A percentile compares a stretch with the other conserved stretches of the same genome.
Conservation (phyloP, 306 rosid genomes). For the Quercus alba region DNA sequence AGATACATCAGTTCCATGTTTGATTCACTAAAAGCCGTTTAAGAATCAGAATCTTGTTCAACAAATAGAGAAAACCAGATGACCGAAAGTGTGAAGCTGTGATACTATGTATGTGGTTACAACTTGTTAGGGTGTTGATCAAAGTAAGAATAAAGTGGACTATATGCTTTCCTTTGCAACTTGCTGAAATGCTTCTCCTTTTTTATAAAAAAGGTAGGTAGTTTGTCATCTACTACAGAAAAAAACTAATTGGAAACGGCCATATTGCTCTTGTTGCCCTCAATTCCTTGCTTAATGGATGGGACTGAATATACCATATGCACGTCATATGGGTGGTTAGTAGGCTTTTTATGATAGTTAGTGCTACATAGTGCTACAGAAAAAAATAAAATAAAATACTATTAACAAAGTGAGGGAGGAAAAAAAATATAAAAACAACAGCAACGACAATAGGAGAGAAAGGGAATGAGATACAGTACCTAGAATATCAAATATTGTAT, state of each 20-base stretch:
- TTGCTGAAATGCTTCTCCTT: slow-evolving; percentile 12
- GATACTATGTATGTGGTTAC: slow-evolving; percentile 11
- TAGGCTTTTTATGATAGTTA: slow-evolving; percentile 6
- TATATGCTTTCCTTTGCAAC: slow-evolving; percentile 23
- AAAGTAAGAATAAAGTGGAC: slow-evolving; percentile 28
- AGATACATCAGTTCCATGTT: not conserved
- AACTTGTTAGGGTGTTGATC: slow-evolving; percentile 15
- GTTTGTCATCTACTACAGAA: slow-evolving; percentile 19
- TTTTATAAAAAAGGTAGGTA: slow-evolving; percentile 2
- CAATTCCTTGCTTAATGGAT: slow-evolving; percentile 16
- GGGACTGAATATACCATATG: slow-evolving; percentile 5
- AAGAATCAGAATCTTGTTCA: slow-evolving; percentile 25
- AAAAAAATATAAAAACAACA: not conserved
- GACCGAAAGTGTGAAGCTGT: slow-evolving; percentile 27
- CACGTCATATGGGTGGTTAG: slow-evolving; percentile 1
- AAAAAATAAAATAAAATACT: not conserved
- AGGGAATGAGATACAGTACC: not conserved
- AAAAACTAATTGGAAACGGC: slow-evolving; percentile 4
- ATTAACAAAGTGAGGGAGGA: not conserved
- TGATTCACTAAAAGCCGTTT: not conserved
- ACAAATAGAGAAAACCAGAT: not conserved
- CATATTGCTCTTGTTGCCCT: not conserved
- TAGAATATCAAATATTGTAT: too few species aligned
- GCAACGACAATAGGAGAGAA: not conserved
- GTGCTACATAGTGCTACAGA: not conserved